Evolutionary conservation across 2,329 filamentous ascomycete species (phyloP), one percentile per base, ranked within the genome.

Genomic region (Colletotrichum lentis): DNA sequence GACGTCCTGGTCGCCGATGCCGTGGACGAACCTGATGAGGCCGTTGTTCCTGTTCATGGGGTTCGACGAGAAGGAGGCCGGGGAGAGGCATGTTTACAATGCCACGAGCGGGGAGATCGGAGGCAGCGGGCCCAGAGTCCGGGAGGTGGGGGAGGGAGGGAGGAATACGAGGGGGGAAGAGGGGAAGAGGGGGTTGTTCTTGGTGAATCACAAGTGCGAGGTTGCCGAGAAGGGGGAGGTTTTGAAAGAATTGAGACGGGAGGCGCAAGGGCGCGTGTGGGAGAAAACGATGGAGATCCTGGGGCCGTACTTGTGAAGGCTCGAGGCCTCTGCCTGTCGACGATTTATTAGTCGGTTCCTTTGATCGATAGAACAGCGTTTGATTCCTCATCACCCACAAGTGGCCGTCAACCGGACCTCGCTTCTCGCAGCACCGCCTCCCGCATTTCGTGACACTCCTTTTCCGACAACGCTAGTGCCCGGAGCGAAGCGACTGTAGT

Each of bases 201-300:
- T 71, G 43, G 31, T 69, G 1, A 46, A 64, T 14, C 35, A 69
- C 27, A 69, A 52, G 54, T 70, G 70, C 41, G 70, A 71, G 14
- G 54, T 47, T 20, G n/a, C 39, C 5, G 41, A 62, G 16, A 64
- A 54, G 6, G 59, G 57, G 35, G 12, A 39, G 4, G 35, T 41
- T 7, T 6, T 71, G 39, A 11, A 20, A 47, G 58, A 55, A 35
- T 18, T 71, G 54, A 61, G 60, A 43, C 35, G 12, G 18, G 14
- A 47, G 18, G 55, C 64, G 24, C 66, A 67, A 55, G 62, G 58
- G 7, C 57, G 37, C 46, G 67, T 71, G 7, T 71, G 69, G 71
- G 58, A 47, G 10, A 67, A 64, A 50, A 71, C 70, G 14, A 70
- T 62, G 64, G 70, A 71, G 54, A 58, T 64, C 24, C 22, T 71